Conservation (phyloP, 202 grass and related monocot genomes). For the Hordeum pubiflorum region DNA sequence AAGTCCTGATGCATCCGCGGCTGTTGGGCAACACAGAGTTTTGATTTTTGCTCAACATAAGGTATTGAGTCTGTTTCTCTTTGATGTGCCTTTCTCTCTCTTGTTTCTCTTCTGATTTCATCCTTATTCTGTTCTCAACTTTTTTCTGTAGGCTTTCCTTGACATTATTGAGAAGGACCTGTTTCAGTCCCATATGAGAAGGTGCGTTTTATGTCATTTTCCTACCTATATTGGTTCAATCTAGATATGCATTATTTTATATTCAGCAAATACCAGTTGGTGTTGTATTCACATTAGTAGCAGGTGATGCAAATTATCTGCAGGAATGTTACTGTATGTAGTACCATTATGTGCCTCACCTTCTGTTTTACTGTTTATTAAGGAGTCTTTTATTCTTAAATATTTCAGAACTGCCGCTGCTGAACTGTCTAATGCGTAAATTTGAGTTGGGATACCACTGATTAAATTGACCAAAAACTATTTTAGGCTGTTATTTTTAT, state of each 20-base stretch:
- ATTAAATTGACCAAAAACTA: background rate
- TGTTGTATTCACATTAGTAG: background rate
- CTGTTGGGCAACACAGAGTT: slow-evolving; percentile 78
- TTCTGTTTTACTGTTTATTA: background rate
- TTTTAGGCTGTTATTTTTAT: background rate
- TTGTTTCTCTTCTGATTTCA: background rate
- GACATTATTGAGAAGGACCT: slow-evolving; percentile 96
- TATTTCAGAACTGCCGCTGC: background rate
- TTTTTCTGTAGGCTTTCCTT: slow-evolving; percentile 68
- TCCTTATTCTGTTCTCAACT: background rate
- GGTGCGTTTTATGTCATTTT: slow-evolving; percentile 42
- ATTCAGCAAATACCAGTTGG: background rate
- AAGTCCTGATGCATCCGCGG: slow-evolving; percentile 61
- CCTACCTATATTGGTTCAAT: slow-evolving; percentile 1
- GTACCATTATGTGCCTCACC: background rate
- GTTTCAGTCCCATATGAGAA: slow-evolving; percentile 87
- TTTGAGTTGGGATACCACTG: background rate
- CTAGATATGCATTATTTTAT: background rate
- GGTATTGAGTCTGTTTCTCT: slow-evolving; percentile 35
- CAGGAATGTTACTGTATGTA: background rate
- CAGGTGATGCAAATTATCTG: background rate
- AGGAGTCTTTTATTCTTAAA: background rate
- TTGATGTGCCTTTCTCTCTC: background rate
- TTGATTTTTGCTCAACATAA: slow-evolving; percentile 98
- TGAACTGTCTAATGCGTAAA: background rate